Base-by-base conservation (phyloP, 2,329 filamentous ascomycete species). In the Cryoendolithus antarcticus region DNA sequence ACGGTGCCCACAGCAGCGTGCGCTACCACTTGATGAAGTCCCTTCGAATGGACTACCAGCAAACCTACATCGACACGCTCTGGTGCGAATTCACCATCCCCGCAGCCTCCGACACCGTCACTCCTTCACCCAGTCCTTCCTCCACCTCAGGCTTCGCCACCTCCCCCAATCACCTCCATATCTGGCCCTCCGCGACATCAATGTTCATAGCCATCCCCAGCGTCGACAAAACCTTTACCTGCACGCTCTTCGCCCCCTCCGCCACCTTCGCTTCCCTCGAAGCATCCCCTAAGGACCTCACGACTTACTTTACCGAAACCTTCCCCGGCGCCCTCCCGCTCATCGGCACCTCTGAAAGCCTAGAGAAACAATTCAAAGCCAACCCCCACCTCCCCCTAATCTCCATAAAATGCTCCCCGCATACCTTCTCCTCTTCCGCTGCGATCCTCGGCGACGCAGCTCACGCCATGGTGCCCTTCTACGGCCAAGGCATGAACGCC, bases 171-270 rank as follows among this genome's bases (percentile, higher is more conserved):
- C 88, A 96, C 57, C 70, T 98, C 1, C 91, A 98, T 61, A 98
- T 98, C 57, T 98, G 91, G 91, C 91, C 91, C 0, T 80, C 79
- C 51, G 38, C 40, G 10, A 41, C 43, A 30, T 78, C 88, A 32
- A 96, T 98, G 93, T 98, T 98, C 63, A 98, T 98, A 55, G 93
- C 91, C 11, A 88, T 98, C 32, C 89, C 91, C 1, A 71, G 70
- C n/a, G 59, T 85, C 61, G 86, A 96, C 57, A 86, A 85, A 41
- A 83, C 85, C 2, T 98, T 98, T 58, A 95, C 88, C 0, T 93
- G 86, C 60, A 98, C 93, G 0, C 72, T 98, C 3, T 98, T 98
- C 60, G 74, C 93, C 30, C 83, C 88, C 0, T 75, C 79, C 30
- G 61, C 67, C 2, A 71, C 83, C 40, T 93, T 86, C 56, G 64